Conservation (phyloP, 1,284 basidiomycete genomes). For the Rugosomyces carneus region DNA sequence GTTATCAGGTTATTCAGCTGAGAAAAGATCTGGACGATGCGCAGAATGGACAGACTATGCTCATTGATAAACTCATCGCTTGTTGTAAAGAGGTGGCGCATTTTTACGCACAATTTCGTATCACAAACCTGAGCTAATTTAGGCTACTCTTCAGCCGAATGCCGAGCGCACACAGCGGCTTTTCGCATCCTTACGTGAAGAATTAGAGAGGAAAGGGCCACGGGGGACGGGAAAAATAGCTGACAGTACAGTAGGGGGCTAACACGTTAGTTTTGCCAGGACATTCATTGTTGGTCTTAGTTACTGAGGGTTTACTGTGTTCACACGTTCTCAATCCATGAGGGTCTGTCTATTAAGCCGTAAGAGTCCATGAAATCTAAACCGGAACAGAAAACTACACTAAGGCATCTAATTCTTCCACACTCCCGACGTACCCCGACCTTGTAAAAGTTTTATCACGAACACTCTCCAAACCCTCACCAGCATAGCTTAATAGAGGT, state of each 20-base stretch:
- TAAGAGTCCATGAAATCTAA: conserved; percentile 4
- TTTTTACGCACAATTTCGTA: conserved; percentile 11
- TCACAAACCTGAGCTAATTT: conserved; percentile 21
- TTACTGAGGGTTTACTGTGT: too few species aligned
- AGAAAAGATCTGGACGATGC: conserved; percentile 69
- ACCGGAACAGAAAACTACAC: conserved; percentile 18
- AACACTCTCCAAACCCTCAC: conserved; percentile 82
- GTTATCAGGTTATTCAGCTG: conserved; percentile 50
- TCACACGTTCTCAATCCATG: too few species aligned
- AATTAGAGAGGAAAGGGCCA: conserved; percentile 62
- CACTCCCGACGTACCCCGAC: conserved; percentile 32
- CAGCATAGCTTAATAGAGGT: conserved; percentile 85
- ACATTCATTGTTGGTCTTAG: background rate
- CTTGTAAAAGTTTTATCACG: conserved; percentile 75
- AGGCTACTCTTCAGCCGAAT: conserved; percentile 54
- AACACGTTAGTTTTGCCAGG: conserved; percentile 10
- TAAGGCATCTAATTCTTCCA: conserved; percentile 38
- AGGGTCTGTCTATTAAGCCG: conserved; percentile 14
- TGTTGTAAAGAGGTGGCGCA: conserved; percentile 82
- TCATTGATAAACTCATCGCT: conserved; percentile 72
- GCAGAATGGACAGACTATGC: conserved; percentile 65
- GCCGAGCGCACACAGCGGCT: conserved; percentile 73
- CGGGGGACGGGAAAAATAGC: conserved; percentile 32
- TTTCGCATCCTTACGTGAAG: conserved; percentile 73
- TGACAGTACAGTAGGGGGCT: conserved; percentile 46